Base-by-base conservation (phyloP, 2,329 filamentous ascomycete species). In the Calonectria pauciramosa region DNA sequence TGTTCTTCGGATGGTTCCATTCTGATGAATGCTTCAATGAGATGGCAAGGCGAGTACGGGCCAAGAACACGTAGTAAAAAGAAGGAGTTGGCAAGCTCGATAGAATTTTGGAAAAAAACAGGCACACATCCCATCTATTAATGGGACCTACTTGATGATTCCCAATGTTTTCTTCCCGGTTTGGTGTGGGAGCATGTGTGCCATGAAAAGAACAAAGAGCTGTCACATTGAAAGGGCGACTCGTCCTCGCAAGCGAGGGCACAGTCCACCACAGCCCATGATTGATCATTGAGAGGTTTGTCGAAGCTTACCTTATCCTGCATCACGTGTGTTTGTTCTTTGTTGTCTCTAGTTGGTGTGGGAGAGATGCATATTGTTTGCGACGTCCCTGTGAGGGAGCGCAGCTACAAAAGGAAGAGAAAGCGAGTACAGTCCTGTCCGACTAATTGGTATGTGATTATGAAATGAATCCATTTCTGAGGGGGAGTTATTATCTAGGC, bases 1-100 rank as follows among this genome's bases (percentile, higher is more conserved):
- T 9, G 32, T 38, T 64, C 66, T 20, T 76, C 52, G 6, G 18
- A n/a, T 23, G 77, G 47, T 13, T 73, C 72, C 51, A 75, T 76
- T 0, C n/a, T 26, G 13, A 41, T 41, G 16, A 41, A 14, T 20
- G 16, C 36, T 28, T 7, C 23, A 18, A 3, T 4, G 10, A 11
- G 38, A 20, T 34, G 52, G 6, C 18, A 30, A 20, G n/a, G 7
- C 34, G 7, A 63, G 38, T 26, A 3, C 7, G 16, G 34, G 36
- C 13, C n/a, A n/a, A n/a, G n/a, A n/a, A n/a, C n/a, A n/a, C n/a
- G n/a, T 14, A 11, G 28, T 20, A 7, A 6, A 63, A n/a, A 23
- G 34, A 9, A n/a, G 23, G 36, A 30, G 26, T 30, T 18, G 18
- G 16, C 7, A 28, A 38, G 23, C 14, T 41, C 20, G 56, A 6